A percentile compares a stretch with the other conserved stretches of the same genome.
Conservation (phyloP, 1,284 basidiomycete genomes). For the Ustilago esculenta region DNA sequence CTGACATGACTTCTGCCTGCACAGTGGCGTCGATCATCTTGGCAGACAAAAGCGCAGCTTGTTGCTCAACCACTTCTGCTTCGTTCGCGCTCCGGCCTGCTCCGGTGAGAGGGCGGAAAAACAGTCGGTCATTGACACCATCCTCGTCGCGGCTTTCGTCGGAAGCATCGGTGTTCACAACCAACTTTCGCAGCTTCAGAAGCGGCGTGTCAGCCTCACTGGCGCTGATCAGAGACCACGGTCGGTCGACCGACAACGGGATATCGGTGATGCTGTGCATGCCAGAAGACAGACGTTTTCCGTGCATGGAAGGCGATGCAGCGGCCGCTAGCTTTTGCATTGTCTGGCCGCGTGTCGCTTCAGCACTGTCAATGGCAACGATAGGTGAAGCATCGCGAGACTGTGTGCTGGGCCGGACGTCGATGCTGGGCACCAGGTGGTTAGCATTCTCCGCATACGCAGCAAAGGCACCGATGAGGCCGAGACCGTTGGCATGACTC, state of each 20-base stretch:
- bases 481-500: constrained; percentile 2
- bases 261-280: constrained; percentile 26
- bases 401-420: constrained; percentile 21
- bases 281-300: constrained; percentile 11
- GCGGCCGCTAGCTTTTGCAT: constrained; percentile 11
- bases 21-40: not conserved
- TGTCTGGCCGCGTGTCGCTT: not conserved
- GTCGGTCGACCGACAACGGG: constrained; percentile 29
- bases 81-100: not conserved
- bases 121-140: constrained; percentile 20
- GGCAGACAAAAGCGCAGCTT: not conserved
- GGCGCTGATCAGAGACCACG: constrained; percentile 47
- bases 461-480: constrained; percentile 9
- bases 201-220: constrained; percentile 45
- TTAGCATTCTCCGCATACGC: not conserved
- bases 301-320: not conserved
- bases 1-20: not conserved
- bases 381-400: constrained; percentile 2
- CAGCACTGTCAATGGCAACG: not conserved
- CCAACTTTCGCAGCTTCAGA: constrained; percentile 40
- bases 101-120: constrained; percentile 30
- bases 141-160: constrained; percentile 25
- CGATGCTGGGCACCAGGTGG: constrained; percentile 18
- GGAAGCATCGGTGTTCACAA: constrained; percentile 37
- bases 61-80: not conserved